Conservation (phyloP, 169 alveolate species). For the Cryptosporidium sp. region DNA sequence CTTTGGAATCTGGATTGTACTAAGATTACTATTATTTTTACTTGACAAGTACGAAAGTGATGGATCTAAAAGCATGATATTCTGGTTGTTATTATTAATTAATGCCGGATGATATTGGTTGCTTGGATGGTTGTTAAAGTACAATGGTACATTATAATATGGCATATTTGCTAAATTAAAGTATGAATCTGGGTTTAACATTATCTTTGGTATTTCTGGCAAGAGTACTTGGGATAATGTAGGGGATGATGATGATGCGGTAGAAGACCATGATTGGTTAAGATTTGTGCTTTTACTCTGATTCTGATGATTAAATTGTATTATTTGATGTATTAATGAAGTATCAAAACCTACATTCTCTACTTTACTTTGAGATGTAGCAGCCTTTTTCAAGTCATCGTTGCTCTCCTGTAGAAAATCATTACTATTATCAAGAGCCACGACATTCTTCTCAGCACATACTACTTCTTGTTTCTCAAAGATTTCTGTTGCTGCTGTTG, state of each 20-base stretch:
- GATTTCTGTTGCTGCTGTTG: conserved; percentile 54
- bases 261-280: background rate
- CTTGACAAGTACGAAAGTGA: conserved; percentile 9
- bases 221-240: background rate
- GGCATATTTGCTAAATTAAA: background rate
- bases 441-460: background rate
- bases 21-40: background rate
- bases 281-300: background rate
- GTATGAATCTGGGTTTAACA: conserved; percentile 4
- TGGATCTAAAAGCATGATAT: conserved; percentile 36
- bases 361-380: background rate
- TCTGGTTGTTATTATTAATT: conserved; percentile 4
- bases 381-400: background rate
- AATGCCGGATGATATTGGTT: conserved; percentile 31
- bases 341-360: background rate
- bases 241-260: background rate
- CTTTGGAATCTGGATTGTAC: conserved; percentile 4
- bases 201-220: conserved; percentile 17
- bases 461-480: conserved; percentile 38
- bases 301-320: background rate
- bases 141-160: conserved; percentile 15
- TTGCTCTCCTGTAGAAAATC: conserved; percentile 2
- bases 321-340: background rate
- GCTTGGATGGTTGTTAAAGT: conserved; percentile 8
- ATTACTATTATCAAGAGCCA: background rate